Evolutionary conservation across 257 asterid genomes (phyloP), one percentile per base, ranked within the genome.

Genomic region (Penstemon eatonii): DNA sequence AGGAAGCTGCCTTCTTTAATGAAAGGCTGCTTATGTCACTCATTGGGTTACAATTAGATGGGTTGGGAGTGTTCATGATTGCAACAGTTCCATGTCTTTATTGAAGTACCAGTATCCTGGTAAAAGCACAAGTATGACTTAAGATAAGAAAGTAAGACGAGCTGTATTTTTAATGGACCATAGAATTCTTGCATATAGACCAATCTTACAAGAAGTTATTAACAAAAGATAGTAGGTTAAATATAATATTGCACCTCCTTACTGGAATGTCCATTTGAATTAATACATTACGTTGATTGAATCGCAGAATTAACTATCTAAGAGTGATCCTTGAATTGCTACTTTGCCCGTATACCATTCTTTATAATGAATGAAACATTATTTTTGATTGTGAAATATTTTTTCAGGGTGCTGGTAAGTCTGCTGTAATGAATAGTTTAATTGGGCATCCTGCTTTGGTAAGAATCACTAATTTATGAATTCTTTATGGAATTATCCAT

Each of bases 381-480:
- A 46, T 64, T 71, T 56, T 46, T 60, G 45, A 65, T 70, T 53
- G 66, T 77, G 59, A 63, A 49, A 60, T 70, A 42, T 73, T 54
- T 71, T 43, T 74, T 60, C 96, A 93, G 99, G 97, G 99, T 76
- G 96, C 96, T 59, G 98, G 98, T 63, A 92, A 92, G 78, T 92
- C 98, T 53, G 96, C 96, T 47, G 96, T 86, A 11, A 79, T 92
- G 69, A 92, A 92, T 83, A 92, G 98, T 82, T 83, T 92, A 72
- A 86, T 92, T 42, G 98, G 98, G 57, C 98, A 92, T 86, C 96
- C 98, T 51, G 96, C 96, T 8, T 72, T 92, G 96, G 98, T 92
- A 79, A 76, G 94, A 69, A 40, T 59, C 66, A 39, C 12, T 68
- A 49, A 36, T 33, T 49, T 25, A 39, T 62, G 7, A 45, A 60